Evolutionary conservation across 2,329 filamentous ascomycete genomes (phyloP).

Genomic region (Ophiostoma ulmi): DNA sequence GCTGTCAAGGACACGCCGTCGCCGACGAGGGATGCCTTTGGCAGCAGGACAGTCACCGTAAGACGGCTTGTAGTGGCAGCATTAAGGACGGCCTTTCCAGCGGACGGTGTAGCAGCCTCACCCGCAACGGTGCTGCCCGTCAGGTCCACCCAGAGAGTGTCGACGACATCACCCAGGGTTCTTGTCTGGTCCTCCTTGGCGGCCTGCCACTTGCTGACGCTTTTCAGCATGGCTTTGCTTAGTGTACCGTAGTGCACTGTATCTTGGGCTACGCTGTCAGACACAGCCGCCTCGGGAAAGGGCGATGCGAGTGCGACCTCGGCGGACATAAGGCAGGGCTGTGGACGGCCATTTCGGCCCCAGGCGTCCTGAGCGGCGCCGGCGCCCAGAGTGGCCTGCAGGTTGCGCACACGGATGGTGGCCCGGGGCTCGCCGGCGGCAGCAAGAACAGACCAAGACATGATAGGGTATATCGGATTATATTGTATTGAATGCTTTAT

Average conservation of each 20-base stretch:
- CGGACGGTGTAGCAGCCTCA: conserved; percentile 24
- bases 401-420: conserved; percentile 56
- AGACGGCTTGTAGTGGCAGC: conserved; percentile 41
- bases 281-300: conserved; percentile 53
- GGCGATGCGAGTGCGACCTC: conserved; percentile 50
- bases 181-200: conserved; percentile 29
- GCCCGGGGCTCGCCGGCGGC: conserved; percentile 45
- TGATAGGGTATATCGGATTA: conserved; percentile 24
- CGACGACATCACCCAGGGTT: conserved; percentile 34
- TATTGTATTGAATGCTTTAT: background rate
- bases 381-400: conserved; percentile 52
- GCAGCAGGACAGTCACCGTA: conserved; percentile 52
- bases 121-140: conserved; percentile 37
- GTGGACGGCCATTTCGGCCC: conserved; percentile 54
- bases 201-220: conserved; percentile 33
- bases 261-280: conserved; percentile 59
- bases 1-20: conserved; percentile 26
- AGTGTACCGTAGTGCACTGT: conserved; percentile 72
- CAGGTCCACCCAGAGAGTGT: conserved; percentile 37
- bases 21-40: conserved; percentile 55
- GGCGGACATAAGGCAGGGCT: conserved; percentile 59
- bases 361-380: conserved; percentile 53
- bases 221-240: conserved; percentile 57
- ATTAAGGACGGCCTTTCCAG: conserved; percentile 33
- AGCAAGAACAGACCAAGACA: conserved; percentile 37